A percentile compares a stretch with the other conserved stretches of the same genome.
Conservation (phyloP, 805 yeast species). For the Zygosaccharomyces gambellarensis region DNA sequence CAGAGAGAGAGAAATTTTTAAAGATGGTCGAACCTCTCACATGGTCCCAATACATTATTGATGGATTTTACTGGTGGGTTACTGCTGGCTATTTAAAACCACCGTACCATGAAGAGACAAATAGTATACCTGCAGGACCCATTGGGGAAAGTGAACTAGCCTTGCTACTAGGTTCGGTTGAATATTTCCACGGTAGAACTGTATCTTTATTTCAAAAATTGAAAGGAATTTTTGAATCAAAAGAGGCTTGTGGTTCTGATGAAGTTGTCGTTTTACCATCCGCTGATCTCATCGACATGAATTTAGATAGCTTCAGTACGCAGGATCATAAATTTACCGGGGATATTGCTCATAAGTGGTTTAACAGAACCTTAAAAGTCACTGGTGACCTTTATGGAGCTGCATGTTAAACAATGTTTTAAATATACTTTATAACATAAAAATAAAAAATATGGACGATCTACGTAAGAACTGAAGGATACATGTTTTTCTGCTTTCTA, state of each 20-base stretch:
- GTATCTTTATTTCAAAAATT: constrained; percentile 14
- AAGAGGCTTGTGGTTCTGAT: constrained; percentile 12
- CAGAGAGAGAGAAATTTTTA: constrained; percentile 6
- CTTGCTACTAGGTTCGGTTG: constrained; percentile 11
- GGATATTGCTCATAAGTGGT: constrained; percentile 22
- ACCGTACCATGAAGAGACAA: constrained; percentile 19
- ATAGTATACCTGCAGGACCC: constrained; percentile 1
- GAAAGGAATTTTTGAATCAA: constrained; percentile 14
- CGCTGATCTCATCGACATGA: constrained; percentile 19
- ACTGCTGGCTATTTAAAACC: constrained; percentile 31
- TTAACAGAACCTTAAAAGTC: constrained; percentile 14
- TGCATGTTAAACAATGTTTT: constrained; percentile 2
- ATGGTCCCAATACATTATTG: constrained; percentile 32
- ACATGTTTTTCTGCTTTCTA: neutral
- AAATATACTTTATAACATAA: neutral
- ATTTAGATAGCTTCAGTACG: constrained; percentile 33
- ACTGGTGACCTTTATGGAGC: constrained; percentile 11
- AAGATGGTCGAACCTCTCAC: constrained; percentile 25
- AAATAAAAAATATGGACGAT: neutral
- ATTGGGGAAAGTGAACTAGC: constrained; percentile 13
- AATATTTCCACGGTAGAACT: constrained; percentile 22
- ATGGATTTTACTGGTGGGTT: constrained; percentile 27
- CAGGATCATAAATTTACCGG: constrained; percentile 28
- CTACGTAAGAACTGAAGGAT: neutral
- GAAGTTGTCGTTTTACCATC: constrained; percentile 19